A percentile compares a stretch with the other conserved stretches of the same genome.
phyloP scores from a whole-genome alignment of 768 basidiomycete species.

The Pleurotus platypus region DNA sequence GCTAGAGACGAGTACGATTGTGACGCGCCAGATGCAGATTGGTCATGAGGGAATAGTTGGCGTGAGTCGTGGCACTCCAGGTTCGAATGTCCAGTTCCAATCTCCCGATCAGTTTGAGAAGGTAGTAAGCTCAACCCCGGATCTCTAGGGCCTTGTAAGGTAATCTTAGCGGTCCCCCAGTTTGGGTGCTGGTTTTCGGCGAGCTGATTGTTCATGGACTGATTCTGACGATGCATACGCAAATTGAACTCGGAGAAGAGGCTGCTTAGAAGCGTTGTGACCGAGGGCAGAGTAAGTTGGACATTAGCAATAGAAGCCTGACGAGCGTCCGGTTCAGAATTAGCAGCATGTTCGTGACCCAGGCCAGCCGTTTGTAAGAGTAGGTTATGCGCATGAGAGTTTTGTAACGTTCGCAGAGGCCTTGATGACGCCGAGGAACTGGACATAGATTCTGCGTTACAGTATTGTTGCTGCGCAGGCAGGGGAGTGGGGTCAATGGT shows the following conservation, averaged over 20 bases:
- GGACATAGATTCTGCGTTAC: not conserved
- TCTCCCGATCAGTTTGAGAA: too few species aligned
- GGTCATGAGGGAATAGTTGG: not conserved
- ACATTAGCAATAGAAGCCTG: too few species aligned
- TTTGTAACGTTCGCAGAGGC: not conserved
- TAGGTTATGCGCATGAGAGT: not conserved
- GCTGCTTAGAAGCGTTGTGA: too few species aligned
- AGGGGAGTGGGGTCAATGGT: not conserved
- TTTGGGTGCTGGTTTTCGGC: too few species aligned
- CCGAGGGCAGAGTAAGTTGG: too few species aligned
- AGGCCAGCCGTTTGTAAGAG: not conserved
- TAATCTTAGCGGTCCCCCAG: too few species aligned
- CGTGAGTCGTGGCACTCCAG: not conserved
- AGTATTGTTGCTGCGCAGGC: not conserved
- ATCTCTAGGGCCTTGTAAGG: too few species aligned
- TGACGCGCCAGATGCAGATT: not conserved
- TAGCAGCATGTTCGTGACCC: not conserved
- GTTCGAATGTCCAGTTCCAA: too few species aligned
- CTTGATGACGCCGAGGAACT: not conserved
- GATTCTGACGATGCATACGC: too few species aligned
- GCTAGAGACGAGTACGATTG: not conserved
- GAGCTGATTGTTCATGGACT: too few species aligned
- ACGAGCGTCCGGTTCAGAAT: not conserved
- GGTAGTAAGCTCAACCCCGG: too few species aligned
- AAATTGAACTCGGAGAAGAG: too few species aligned